phyloP scores from a whole-genome alignment of 148 eudicot species.

The Hydrangea macrophylla region DNA sequence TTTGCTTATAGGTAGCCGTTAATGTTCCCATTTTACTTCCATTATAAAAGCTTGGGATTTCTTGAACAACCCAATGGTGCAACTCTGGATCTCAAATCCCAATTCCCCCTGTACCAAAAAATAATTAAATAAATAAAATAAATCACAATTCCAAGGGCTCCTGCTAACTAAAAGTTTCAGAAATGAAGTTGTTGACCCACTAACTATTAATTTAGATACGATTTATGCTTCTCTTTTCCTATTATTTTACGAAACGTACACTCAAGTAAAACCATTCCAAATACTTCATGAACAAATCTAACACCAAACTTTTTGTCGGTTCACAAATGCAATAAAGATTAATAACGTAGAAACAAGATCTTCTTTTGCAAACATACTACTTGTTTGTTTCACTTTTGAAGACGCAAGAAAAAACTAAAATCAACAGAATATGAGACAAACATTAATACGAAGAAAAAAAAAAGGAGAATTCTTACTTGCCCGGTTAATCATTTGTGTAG shows the following conservation, averaged over 20 bases:
- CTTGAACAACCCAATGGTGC: neutral
- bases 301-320: neutral
- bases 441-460: slow-evolving; percentile 5
- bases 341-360: neutral
- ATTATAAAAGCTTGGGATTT: neutral
- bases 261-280: neutral
- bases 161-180: too few relatives aligned
- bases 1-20: neutral
- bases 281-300: neutral
- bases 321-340: neutral
- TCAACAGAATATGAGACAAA: neutral
- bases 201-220: neutral
- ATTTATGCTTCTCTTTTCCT: too few relatives aligned
- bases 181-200: neutral
- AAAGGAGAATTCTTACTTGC: slow-evolving; percentile 63
- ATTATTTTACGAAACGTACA: too few relatives aligned
- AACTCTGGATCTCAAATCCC: neutral
- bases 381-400: neutral
- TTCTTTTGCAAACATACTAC: neutral
- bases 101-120: neutral
- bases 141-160: too few relatives aligned
- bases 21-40: neutral
- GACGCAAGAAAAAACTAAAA: neutral
- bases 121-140: too few relatives aligned
- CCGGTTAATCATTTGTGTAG: slow-evolving; percentile 85